phyloP scores from a whole-genome alignment of 106 monocot species.

The Vanilla planifolia region DNA sequence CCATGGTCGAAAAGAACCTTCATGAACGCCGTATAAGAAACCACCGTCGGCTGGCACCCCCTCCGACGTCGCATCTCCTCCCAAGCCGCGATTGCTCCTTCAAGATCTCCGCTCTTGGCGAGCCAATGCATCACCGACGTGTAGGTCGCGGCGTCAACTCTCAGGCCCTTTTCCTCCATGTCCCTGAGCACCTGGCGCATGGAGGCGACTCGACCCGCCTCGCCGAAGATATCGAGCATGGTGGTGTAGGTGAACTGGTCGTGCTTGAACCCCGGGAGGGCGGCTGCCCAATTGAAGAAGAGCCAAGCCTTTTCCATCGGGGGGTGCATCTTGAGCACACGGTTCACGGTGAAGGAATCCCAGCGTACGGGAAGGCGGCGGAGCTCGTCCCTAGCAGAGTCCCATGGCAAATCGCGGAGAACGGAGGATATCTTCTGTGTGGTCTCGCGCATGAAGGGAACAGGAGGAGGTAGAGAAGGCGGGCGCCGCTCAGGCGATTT shows the following conservation, averaged over 20 bases:
- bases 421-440: slow-evolving; percentile 41
- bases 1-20: slow-evolving; percentile 62
- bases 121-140: slow-evolving; percentile 70
- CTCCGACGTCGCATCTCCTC: slow-evolving; percentile 52
- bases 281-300: slow-evolving; percentile 74
- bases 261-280: slow-evolving; percentile 51
- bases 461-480: not conserved
- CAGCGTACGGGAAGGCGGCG: slow-evolving; percentile 26
- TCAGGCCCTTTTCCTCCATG: slow-evolving; percentile 46
- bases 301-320: slow-evolving; percentile 82
- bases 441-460: slow-evolving; percentile 38
- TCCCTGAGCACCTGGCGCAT: slow-evolving; percentile 42
- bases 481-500: no score
- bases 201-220: slow-evolving; percentile 61
- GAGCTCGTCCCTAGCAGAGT: slow-evolving; percentile 28
- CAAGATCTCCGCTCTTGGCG: slow-evolving; percentile 47
- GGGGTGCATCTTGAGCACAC: slow-evolving; percentile 82
- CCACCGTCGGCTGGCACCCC: slow-evolving; percentile 39
- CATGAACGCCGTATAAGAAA: slow-evolving; percentile 74
- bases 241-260: slow-evolving; percentile 92
- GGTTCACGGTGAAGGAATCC: slow-evolving; percentile 80
- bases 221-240: slow-evolving; percentile 90
- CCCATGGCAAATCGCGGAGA: slow-evolving; percentile 65
- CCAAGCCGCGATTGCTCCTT: slow-evolving; percentile 52
- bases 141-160: slow-evolving; percentile 43